Base-by-base conservation (phyloP, 2,329 filamentous ascomycete genomes). In the Colletotrichum cuscutae region DNA sequence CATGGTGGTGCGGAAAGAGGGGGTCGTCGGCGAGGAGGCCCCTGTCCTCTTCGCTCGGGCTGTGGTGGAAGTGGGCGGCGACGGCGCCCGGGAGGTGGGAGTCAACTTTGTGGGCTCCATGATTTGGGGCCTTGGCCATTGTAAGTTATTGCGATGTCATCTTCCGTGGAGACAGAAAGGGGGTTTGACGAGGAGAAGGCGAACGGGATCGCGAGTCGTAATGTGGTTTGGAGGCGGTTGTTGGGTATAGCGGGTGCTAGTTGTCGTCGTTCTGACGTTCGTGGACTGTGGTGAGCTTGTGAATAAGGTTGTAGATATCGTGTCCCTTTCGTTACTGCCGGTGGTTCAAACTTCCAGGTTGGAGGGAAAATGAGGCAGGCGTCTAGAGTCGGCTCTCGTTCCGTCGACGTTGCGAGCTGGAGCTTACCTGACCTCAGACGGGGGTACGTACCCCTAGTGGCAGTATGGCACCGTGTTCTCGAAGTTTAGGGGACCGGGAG, bases 11-110 rank as follows among this genome's bases (percentile, higher is more conserved):
- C 19, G 77, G 71, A 52, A 66, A 62, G 52, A 75, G 75, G 56
- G 77, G 74, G 46, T 75, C 71, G 60, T 72, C 72, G 32, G 75
- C 68, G 59, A 79, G 77, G 49, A 78, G 74, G 24, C 74, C 73
- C 60, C 75, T 76, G 32, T 77, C 76, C 49, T 78, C 77, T 49
- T 76, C 74, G 58, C 68, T 74, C 60, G 67, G 66, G 49, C 35
- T 24, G 13, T 67, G 37, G 15, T 42, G 37, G 37, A 5, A 42
- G 6, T 42, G 66, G 65, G 67, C 54, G 64, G 42, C 61, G 65
- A 61, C 54, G 64, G 53, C 56, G 61, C 61, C 71, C 56, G 67
- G 49, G 59, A 74, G 62, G 46, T 76, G 68, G 64, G 72, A 72
- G 67, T 74, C 74, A 64, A 68, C 57, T 58, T 22, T 61, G 72